Percentiles rank a stretch among this genome's conserved stretches.
Evolutionary conservation across 2,329 filamentous ascomycete genomes (phyloP).

Genomic region (Colletotrichum zoysiae): DNA sequence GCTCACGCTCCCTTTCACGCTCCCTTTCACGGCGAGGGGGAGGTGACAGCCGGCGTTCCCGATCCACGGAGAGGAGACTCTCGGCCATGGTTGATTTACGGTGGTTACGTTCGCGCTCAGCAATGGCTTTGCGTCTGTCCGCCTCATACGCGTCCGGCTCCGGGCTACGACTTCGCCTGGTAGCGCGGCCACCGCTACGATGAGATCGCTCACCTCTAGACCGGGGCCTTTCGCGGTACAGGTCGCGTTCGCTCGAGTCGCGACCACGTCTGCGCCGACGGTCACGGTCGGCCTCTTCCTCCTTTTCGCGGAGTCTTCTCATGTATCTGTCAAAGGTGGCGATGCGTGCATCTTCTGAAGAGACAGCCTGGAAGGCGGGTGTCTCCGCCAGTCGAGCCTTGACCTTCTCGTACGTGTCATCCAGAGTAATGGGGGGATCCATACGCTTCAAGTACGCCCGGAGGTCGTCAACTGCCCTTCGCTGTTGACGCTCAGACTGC

Average conservation of each 20-base stretch:
- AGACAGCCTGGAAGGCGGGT: conserved; percentile 86
- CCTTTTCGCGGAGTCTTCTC: conserved; percentile 89
- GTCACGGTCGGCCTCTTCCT: conserved; percentile 82
- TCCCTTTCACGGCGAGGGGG: conserved; percentile 54
- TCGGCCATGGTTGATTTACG: conserved; percentile 82
- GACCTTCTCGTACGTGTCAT: conserved; percentile 91
- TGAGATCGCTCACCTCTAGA: conserved; percentile 73
- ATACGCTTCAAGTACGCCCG: conserved; percentile 90
- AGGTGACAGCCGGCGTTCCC: conserved; percentile 60
- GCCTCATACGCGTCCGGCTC: conserved; percentile 96
- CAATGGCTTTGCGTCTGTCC: conserved; percentile 91
- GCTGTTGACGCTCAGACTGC: conserved; percentile 86
- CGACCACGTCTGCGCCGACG: conserved; percentile 70
- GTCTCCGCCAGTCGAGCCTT: conserved; percentile 82
- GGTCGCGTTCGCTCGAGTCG: conserved; percentile 63
- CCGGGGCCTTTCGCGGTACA: conserved; percentile 70
- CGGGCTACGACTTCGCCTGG: conserved; percentile 84
- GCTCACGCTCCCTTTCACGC: conserved; percentile 11
- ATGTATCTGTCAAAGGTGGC: conserved; percentile 93
- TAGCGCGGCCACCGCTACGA: conserved; percentile 67
- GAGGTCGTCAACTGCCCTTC: conserved; percentile 85
- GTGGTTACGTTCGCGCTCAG: conserved; percentile 93
- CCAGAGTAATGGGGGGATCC: conserved; percentile 81
- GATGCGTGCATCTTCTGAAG: conserved; percentile 84
- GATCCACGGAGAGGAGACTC: conserved; percentile 62